Evolutionary conservation across 2,329 filamentous ascomycete genomes (phyloP), one percentile per base, ranked within the genome.

Genomic region (Atkinsonella texensis): DNA sequence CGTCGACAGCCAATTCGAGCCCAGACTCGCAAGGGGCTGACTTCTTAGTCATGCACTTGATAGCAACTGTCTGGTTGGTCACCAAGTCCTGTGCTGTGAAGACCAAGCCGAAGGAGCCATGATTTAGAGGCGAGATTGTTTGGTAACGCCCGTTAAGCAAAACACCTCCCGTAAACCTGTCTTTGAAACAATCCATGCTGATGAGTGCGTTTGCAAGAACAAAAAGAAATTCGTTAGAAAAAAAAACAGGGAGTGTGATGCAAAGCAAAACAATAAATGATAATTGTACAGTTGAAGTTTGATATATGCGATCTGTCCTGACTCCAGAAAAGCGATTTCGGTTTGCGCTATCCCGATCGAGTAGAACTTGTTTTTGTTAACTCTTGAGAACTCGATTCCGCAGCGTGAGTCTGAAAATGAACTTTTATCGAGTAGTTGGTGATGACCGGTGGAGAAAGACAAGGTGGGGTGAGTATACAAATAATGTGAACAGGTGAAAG

Each of bases 101-200:
- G 62, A 98, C 93, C 88, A 97, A 94, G 65, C 93, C 93, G 65
- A 97, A 98, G 52, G 93, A 97, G 61, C 93, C 93, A 78, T 96
- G 89, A 67, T 98, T 98, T 73, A 98, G 85, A 53, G 93, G 90
- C 59, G 90, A 87, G 64, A 96, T 78, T 52, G 90, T 95, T 71
- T 87, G 77, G 69, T 93, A 98, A 59, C 93, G 90, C 68, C 88
- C 89, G 66, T 87, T 83, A 65, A 95, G 83, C 65, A 95, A 72
- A 70, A 86, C 80, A 69, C 86, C 88, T 69, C 82, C 76, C 64
- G 82, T 74, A 72, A 95, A 93, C 65, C 83, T 79, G 71, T 89
- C 82, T 73, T 84, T 83, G 76, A 95, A 81, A 76, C 89, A 95
- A 73, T 89, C 87, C 89, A 95, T 76, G 63, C 62, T 54, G 49